Percentiles rank a stretch among this genome's conserved stretches.
phyloP scores from a whole-genome alignment of 495 filamentous ascomycete genomes.

The Hyphodiscus hymeniophilus region DNA sequence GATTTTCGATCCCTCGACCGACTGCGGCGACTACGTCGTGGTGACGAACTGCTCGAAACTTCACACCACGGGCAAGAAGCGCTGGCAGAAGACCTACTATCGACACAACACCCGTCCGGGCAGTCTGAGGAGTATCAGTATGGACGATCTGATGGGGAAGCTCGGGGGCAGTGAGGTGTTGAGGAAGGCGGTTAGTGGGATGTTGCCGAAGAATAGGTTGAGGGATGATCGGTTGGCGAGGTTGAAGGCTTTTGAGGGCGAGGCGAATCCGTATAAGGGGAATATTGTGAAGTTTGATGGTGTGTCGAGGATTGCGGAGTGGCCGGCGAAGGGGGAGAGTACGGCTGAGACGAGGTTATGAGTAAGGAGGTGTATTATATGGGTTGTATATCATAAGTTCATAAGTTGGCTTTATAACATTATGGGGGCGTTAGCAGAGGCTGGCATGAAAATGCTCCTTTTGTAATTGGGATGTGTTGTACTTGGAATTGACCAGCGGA shows the following conservation, averaged over 20 bases:
- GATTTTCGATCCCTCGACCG: slow-evolving; percentile 89
- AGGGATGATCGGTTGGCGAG: slow-evolving; percentile 78
- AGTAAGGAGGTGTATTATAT: too few relatives aligned
- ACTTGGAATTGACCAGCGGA: too few relatives aligned
- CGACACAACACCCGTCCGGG: slow-evolving; percentile 86
- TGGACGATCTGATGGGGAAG: slow-evolving; percentile 92
- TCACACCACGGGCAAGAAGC: slow-evolving; percentile 85
- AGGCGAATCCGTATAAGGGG: slow-evolving; percentile 80
- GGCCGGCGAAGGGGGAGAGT: too few relatives aligned
- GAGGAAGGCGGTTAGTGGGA: slow-evolving; percentile 84
- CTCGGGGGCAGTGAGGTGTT: slow-evolving; percentile 91
- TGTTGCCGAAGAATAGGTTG: slow-evolving; percentile 95
- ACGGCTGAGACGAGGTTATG: too few relatives aligned
- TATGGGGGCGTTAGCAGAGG: too few relatives aligned
- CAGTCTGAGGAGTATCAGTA: slow-evolving; percentile 76
- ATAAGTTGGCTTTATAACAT: too few relatives aligned
- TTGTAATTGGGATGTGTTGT: too few relatives aligned
- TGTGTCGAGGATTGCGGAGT: slow-evolving; percentile 12
- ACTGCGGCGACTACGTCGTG: slow-evolving; percentile 99
- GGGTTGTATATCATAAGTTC: too few relatives aligned
- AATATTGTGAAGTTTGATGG: slow-evolving; percentile 72
- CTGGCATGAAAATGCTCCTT: too few relatives aligned
- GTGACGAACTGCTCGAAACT: slow-evolving; percentile 81
- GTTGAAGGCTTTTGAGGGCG: slow-evolving; percentile 91
- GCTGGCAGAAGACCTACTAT: slow-evolving; percentile 90